Evolutionary conservation across 1,284 basidiomycete species (phyloP).

Genomic region (Ganoderma lucidum): DNA sequence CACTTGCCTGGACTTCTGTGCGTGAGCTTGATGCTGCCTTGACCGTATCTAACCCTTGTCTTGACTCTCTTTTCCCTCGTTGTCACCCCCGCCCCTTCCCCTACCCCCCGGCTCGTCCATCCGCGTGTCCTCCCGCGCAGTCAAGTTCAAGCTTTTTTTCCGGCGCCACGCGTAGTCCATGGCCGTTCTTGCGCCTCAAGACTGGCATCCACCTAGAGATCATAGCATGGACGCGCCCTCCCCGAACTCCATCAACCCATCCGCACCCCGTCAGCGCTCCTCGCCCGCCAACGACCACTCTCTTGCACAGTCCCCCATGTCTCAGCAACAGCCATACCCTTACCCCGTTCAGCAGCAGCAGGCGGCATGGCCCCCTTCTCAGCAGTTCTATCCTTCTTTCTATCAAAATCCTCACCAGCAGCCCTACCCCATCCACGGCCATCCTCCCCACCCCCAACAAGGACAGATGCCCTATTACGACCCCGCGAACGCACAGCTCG

Average conservation of each 20-base stretch:
- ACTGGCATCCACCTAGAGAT: conserved; percentile 74
- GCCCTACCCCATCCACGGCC: conserved; percentile 52
- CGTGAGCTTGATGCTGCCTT: conserved; percentile 34
- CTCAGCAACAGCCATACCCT: conserved; percentile 47
- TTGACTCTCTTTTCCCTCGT: conserved; percentile 26
- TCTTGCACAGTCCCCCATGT: conserved; percentile 41
- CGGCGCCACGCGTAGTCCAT: conserved; percentile 55
- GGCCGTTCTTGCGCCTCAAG: conserved; percentile 78
- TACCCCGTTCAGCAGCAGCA: conserved; percentile 52
- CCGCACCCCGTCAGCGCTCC: conserved; percentile 58
- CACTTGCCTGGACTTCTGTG: conserved; percentile 35
- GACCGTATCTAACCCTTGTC: conserved; percentile 36
- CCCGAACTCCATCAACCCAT: conserved; percentile 46
- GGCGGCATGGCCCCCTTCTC: conserved; percentile 69
- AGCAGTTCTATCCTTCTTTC: conserved; percentile 77
- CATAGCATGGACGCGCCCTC: conserved; percentile 64
- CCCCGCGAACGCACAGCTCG: conserved; percentile 77
- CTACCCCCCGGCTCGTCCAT: conserved; percentile 15
- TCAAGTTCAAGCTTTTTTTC: conserved; percentile 28
- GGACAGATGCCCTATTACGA: conserved; percentile 69
- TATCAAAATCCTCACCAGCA: conserved; percentile 74
- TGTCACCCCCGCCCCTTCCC: conserved; percentile 20
- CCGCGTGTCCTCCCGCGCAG: conserved; percentile 25
- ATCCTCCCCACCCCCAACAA: conserved; percentile 55
- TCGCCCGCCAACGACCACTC: conserved; percentile 61